Evolutionary conservation across 148 eudicot genomes (phyloP).

Genomic region (Simmondsia chinensis): DNA sequence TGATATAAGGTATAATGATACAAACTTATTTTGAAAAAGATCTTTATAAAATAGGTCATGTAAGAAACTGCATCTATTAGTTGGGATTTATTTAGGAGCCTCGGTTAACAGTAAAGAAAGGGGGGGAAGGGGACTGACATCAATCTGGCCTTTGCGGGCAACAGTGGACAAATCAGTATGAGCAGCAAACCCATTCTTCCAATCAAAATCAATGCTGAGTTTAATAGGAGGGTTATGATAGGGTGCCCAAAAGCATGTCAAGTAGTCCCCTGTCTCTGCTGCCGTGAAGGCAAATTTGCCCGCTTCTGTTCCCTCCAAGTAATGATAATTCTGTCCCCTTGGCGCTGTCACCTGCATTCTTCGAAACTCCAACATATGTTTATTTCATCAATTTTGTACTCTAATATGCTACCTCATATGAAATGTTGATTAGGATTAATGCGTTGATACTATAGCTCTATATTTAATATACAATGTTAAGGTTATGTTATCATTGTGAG

Average conservation of each 20-base stretch:
- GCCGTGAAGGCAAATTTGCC: slow-evolving; percentile 65
- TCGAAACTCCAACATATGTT: too few species aligned
- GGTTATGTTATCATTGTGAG: too few species aligned
- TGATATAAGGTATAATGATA: too few species aligned
- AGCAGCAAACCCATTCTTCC: slow-evolving; percentile 60
- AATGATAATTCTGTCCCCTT: slow-evolving; percentile 43
- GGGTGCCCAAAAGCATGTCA: slow-evolving; percentile 56
- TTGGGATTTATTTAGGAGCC: too few species aligned
- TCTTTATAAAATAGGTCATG: too few species aligned
- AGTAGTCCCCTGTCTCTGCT: slow-evolving; percentile 57
- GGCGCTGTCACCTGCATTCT: slow-evolving; percentile 52
- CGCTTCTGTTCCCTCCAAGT: slow-evolving; percentile 31
- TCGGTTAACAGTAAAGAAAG: neutral
- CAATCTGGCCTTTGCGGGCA: slow-evolving; percentile 64
- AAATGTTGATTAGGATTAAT: too few species aligned
- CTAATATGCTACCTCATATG: too few species aligned
- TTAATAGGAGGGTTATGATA: slow-evolving; percentile 29
- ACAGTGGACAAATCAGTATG: slow-evolving; percentile 64
- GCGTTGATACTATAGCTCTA: too few species aligned
- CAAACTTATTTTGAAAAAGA: too few species aligned
- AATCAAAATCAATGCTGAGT: slow-evolving; percentile 54
- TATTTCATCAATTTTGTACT: too few species aligned
- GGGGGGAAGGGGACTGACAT: slow-evolving; percentile 20
- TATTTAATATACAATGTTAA: too few species aligned
- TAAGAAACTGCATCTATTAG: too few species aligned